Evolutionary conservation across 148 eudicot species (phyloP).

Genomic region (Camellia lanceoleosa): DNA sequence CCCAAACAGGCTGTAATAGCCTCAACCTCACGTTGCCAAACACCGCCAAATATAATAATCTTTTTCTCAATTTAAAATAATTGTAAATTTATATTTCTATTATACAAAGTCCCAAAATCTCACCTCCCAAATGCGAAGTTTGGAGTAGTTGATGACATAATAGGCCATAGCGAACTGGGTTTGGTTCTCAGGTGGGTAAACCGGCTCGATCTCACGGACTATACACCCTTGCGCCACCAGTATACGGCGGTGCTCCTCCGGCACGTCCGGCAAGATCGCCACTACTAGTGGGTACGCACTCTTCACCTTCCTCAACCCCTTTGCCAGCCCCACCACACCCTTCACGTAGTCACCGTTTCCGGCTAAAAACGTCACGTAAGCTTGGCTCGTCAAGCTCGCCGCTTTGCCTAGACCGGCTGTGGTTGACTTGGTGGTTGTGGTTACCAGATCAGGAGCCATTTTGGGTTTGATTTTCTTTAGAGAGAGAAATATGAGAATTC

Average conservation of each 20-base stretch:
- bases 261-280: constrained; percentile 80
- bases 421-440: constrained; percentile 3
- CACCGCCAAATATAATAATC: no score
- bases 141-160: constrained; percentile 82
- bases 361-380: constrained; percentile 76
- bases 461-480: background rate
- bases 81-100: no score
- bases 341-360: constrained; percentile 77
- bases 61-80: no score
- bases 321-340: constrained; percentile 82
- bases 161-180: constrained; percentile 84
- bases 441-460: constrained; percentile 19
- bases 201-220: constrained; percentile 63
- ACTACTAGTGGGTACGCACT: constrained; percentile 73
- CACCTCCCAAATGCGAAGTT: constrained; percentile 88
- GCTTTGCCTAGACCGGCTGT: constrained; percentile 25
- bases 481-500: background rate
- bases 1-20: no score
- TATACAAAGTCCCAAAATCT: background rate
- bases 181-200: constrained; percentile 67
- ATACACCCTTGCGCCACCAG: constrained; percentile 71
- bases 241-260: constrained; percentile 65
- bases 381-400: constrained; percentile 34
- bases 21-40: no score
- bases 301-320: constrained; percentile 63